phyloP scores from a whole-genome alignment of 2,329 filamentous ascomycete genomes.

The Aspergillus awamori region DNA sequence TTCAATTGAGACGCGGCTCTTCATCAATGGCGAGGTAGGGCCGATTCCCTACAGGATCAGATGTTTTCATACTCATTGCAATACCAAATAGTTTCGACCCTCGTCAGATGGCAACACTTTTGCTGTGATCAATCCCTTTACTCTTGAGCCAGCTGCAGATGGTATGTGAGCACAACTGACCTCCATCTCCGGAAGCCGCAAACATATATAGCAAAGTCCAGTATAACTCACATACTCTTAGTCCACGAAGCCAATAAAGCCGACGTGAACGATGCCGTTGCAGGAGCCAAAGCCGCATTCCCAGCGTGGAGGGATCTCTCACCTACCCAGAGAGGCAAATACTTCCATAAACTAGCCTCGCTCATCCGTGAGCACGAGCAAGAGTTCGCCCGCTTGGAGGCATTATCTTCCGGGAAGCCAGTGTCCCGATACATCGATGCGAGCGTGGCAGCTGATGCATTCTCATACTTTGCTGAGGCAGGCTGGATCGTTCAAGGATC shows the following conservation, averaged over 20 bases:
- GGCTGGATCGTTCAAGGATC: conserved; percentile 35
- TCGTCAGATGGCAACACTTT: conserved; percentile 34
- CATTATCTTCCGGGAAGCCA: conserved; percentile 41
- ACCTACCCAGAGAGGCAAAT: conserved; percentile 33
- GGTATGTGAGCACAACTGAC: conserved; percentile 20
- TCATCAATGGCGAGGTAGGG: conserved; percentile 37
- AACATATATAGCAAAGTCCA: background rate
- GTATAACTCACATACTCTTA: conserved; percentile 10
- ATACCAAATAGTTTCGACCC: conserved; percentile 27
- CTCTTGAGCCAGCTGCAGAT: conserved; percentile 32
- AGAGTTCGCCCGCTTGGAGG: conserved; percentile 40
- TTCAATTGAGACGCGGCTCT: conserved; percentile 36
- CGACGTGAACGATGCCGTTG: conserved; percentile 42
- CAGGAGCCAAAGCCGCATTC: conserved; percentile 42
- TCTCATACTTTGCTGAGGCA: conserved; percentile 33
- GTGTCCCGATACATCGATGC: conserved; percentile 34
- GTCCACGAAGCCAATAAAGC: conserved; percentile 36
- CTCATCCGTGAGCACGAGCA: conserved; percentile 33
- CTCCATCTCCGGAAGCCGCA: background rate
- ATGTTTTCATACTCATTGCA: background rate
- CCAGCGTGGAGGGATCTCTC: conserved; percentile 43
- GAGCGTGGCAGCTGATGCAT: conserved; percentile 21
- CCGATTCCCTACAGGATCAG: background rate
- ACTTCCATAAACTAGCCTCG: conserved; percentile 37
- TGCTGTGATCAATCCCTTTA: conserved; percentile 34